These are phyloP conservation scores for Sisymbrium altissimum DNA, from an alignment of 345 rosid species.

Conservation along the genomic window DNA sequence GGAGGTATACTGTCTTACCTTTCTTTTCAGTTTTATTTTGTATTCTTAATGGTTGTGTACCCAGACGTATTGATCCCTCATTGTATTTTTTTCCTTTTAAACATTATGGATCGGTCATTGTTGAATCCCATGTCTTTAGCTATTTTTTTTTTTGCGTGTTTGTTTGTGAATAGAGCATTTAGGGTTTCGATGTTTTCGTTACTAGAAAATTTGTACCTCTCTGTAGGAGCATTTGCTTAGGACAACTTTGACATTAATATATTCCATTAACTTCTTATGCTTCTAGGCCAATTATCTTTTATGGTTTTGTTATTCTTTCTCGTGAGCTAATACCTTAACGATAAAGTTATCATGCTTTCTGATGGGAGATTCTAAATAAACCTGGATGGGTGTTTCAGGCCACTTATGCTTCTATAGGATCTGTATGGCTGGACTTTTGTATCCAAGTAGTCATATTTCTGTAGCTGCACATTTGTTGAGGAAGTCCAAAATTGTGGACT, in stretches of 20 bases:
- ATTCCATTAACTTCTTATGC: neutral
- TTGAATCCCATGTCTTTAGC: neutral
- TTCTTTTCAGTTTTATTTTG: neutral
- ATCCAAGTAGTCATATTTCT: slow-evolving; percentile 5
- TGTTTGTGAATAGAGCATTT: neutral
- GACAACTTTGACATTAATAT: neutral
- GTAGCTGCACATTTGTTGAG: slow-evolving; percentile 1
- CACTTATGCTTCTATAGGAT: neutral
- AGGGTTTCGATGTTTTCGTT: neutral
- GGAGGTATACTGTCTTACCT: slow-evolving; percentile 19
- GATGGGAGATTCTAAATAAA: neutral
- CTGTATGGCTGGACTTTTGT: neutral
- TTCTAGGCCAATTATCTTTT: neutral
- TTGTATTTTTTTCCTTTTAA: neutral
- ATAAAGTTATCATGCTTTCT: neutral
- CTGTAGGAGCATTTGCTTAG: neutral
- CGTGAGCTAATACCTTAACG: neutral
- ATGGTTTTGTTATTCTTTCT: neutral
- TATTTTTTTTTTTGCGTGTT: neutral
- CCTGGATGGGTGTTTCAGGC: neutral
- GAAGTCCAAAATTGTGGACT: neutral
- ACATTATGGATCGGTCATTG: neutral
- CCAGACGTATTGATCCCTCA: neutral
- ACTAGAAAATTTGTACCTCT: neutral
- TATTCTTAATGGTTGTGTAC: neutral